A percentile compares a stretch with the other conserved stretches of the same genome.
Conservation (phyloP, 805 yeast species). For the Ogataea salicorniae region DNA sequence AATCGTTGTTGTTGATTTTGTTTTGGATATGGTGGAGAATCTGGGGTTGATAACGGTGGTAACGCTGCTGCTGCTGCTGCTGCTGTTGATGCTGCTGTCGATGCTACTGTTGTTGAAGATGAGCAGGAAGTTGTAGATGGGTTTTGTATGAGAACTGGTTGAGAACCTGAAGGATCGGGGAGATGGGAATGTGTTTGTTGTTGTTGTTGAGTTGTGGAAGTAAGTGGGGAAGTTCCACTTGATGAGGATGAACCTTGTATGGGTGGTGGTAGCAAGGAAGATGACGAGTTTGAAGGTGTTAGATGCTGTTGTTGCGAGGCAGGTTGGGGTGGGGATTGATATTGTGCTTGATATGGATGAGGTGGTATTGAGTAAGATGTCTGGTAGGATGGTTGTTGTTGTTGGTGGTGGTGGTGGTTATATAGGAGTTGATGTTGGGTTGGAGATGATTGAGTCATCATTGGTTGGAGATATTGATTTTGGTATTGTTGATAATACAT, state of each 20-base stretch:
- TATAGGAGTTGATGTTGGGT: constrained; percentile 1
- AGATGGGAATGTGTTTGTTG: neutral
- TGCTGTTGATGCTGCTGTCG: neutral
- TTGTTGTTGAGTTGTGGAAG: neutral
- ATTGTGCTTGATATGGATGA: neutral
- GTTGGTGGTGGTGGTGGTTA: constrained; percentile 3
- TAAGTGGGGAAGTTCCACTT: neutral
- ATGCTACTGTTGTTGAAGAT: neutral
- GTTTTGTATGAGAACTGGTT: neutral
- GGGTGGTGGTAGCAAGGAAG: neutral
- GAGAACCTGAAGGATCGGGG: neutral
- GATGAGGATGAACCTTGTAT: constrained; percentile 1
- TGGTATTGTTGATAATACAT: neutral
- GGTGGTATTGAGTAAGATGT: neutral
- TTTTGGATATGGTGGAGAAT: neutral
- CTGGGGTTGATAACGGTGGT: neutral
- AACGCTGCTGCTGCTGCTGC: neutral
- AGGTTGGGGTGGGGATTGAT: neutral
- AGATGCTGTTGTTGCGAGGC: neutral
- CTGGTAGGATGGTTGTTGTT: constrained; percentile 7
- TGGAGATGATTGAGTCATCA: constrained; percentile 6
- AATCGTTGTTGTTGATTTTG: neutral
- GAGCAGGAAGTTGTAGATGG: neutral
- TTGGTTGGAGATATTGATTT: constrained; percentile 1
- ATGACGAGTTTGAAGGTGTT: neutral